Evolutionary conservation across 257 asterid species (phyloP), one percentile per base, ranked within the genome.

Genomic region (Galeopsis tetrahit): DNA sequence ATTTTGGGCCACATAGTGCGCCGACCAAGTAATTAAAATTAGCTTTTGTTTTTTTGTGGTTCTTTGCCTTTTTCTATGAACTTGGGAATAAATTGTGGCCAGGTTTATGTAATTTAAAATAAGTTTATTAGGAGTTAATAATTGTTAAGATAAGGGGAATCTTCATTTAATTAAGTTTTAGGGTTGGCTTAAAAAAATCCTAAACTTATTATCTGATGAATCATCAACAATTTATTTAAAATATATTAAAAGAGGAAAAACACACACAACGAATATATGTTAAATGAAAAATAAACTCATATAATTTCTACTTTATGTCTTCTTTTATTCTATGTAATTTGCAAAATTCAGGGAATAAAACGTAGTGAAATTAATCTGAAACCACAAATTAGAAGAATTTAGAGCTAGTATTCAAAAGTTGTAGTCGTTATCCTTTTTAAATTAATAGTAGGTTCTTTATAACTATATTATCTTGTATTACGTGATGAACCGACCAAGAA

Each of bases 1-100:
- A 34, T 14, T 67, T 52, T 67, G 82, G 82, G 72, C 82, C 82
- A 73, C 78, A 78, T 68, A 72, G 58, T 78, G 82, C 75, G 78
- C 82, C 82, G 78, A 61, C 82, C 78, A 52, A 7, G 7, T 48
- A 53, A 69, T 68, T 63, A 68, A 67, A 59, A 35, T 21, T 67
- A 31, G 69, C 58, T 49, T 53, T 65, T 40, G 32, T 34, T 21
- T 52, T 48, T 49, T 6, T n/a, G 28, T 63, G 66, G 67, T 72
- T 77, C 32, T 36, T 77, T 39, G 66, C n/a, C 6, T 15, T 43
- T 77, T 66, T 33, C 4, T 31, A 46, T 40, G 65, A 5, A 59
- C 4, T 48, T 13, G 8, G 60, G 5, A 73, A 69, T 65, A 51
- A 40, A 33, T 28, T 48, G 81, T 68, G 87, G 82, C 55, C 76